A percentile compares a stretch with the other conserved stretches of the same genome.
These are phyloP conservation scores for Trametes villosa DNA, from an alignment of 768 basidiomycete species.

Conservation along the genomic window DNA sequence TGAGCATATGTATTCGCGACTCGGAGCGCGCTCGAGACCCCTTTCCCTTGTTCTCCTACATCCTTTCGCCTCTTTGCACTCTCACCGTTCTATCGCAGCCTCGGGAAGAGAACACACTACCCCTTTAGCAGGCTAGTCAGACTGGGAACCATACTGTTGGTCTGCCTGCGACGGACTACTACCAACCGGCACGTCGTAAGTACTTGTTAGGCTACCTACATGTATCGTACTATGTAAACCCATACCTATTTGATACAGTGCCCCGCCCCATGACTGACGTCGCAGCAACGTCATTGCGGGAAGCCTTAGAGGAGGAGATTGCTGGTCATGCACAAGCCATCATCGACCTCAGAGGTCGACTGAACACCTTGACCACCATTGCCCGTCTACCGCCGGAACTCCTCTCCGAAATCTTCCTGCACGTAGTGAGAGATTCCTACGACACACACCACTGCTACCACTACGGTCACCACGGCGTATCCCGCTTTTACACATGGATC, in stretches of 20 bases:
- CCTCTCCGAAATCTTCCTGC: conserved; percentile 17
- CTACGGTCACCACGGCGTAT: neutral
- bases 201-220: no score
- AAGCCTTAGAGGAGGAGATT: conserved; percentile 15
- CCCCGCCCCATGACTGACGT: neutral
- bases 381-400: conserved; percentile 21
- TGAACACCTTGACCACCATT: conserved; percentile 14
- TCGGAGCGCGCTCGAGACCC: no score
- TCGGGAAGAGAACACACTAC: no score
- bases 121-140: no score
- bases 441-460: neutral
- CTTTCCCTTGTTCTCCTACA: no score
- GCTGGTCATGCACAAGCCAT: conserved; percentile 1
- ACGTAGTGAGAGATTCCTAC: neutral
- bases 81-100: no score
- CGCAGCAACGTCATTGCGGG: neutral
- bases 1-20: no score
- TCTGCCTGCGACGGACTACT: no score
- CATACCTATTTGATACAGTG: neutral
- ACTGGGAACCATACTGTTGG: no score
- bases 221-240: no score
- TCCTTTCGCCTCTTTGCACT: no score
- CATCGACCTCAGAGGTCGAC: conserved; percentile 12
- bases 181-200: no score
- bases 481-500: conserved; percentile 13